phyloP scores from a whole-genome alignment of 2,329 filamentous ascomycete genomes.

The Calonectria fujianensis region DNA sequence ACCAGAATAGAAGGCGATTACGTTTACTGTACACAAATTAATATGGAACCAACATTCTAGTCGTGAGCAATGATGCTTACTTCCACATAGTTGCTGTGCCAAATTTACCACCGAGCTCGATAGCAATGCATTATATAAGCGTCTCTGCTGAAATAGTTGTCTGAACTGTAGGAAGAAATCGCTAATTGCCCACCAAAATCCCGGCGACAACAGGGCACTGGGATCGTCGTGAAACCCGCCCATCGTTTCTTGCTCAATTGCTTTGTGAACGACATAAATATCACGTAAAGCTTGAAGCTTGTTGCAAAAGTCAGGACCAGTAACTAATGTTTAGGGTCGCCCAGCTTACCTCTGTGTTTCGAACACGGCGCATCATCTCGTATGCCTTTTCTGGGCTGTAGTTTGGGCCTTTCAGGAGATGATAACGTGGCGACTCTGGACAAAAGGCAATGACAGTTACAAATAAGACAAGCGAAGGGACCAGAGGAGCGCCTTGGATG shows the following conservation, averaged over 20 bases:
- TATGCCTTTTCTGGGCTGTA: slow-evolving; percentile 62
- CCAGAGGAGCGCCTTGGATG: slow-evolving; percentile 63
- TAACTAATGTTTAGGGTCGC: not conserved
- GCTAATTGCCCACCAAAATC: slow-evolving; percentile 54
- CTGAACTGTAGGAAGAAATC: slow-evolving; percentile 56
- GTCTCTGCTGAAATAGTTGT: slow-evolving; percentile 55
- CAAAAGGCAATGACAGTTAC: slow-evolving; percentile 61
- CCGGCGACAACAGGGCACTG: slow-evolving; percentile 50
- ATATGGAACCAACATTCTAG: not conserved
- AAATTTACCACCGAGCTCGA: slow-evolving; percentile 58
- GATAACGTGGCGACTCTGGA: slow-evolving; percentile 65
- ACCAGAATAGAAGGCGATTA: slow-evolving; percentile 25
- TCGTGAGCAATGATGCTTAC: slow-evolving; percentile 33
- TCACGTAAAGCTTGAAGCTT: slow-evolving; percentile 65
- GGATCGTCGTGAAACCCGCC: slow-evolving; percentile 50
- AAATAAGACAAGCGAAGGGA: slow-evolving; percentile 61
- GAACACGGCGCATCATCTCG: slow-evolving; percentile 58
- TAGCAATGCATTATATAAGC: slow-evolving; percentile 58
- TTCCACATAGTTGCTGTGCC: slow-evolving; percentile 59
- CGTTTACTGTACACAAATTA: slow-evolving; percentile 16
- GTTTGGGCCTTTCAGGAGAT: slow-evolving; percentile 62
- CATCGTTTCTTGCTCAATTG: slow-evolving; percentile 56
- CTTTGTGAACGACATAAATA: slow-evolving; percentile 63
- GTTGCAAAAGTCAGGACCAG: not conserved
- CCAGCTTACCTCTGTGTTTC: slow-evolving; percentile 59